Conservation (phyloP, 148 eudicot genomes). For the Camellia japonica region DNA sequence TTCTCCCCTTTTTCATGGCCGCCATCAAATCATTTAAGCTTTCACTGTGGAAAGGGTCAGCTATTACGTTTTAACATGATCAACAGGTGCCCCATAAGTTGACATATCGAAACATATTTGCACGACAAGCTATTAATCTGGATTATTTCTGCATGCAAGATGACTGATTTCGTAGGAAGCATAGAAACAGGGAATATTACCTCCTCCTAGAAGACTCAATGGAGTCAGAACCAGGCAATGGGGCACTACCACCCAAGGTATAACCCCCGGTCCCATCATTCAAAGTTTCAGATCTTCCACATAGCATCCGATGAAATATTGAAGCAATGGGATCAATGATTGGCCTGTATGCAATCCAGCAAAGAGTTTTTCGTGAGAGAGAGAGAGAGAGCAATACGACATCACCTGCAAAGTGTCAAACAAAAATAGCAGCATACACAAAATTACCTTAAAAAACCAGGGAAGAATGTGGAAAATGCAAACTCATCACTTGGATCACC, state of each 20-base stretch:
- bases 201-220: slow-evolving; percentile 94
- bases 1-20: neutral
- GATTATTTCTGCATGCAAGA: neutral
- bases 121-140: neutral
- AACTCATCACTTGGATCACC: slow-evolving; percentile 99
- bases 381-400: too few relatives aligned
- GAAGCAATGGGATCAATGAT: slow-evolving; percentile 79
- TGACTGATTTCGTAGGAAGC: neutral
- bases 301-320: slow-evolving; percentile 73
- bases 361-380: slow-evolving; percentile 12
- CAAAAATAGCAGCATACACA: neutral
- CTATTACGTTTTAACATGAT: neutral
- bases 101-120: neutral
- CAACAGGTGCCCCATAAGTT: neutral
- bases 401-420: neutral
- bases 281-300: slow-evolving; percentile 62
- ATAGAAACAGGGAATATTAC: slow-evolving; percentile 34
- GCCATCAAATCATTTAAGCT: neutral
- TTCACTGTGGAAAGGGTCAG: neutral
- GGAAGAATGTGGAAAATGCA: slow-evolving; percentile 88
- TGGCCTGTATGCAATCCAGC: slow-evolving; percentile 52
- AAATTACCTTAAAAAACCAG: slow-evolving; percentile 69
- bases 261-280: slow-evolving; percentile 48
- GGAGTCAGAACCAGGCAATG: slow-evolving; percentile 92
- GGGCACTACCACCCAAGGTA: slow-evolving; percentile 54